Percentiles rank a stretch among this genome's conserved stretches.
Evolutionary conservation across 306 rosid species (phyloP).

Genomic region (Gleditsia sinensis): DNA sequence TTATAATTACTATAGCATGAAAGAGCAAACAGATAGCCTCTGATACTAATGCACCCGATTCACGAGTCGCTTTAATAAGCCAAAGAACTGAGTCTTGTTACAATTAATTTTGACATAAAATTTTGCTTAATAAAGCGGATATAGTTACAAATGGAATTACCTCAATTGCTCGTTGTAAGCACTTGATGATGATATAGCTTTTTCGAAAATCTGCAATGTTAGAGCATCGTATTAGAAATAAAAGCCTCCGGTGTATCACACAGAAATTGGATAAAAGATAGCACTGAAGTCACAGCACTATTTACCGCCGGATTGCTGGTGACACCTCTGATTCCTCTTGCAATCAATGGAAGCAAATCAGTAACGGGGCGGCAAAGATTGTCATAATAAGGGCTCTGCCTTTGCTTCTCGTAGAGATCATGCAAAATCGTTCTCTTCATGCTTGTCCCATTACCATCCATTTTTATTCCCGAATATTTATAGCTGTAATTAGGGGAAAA

Average conservation of each 20-base stretch:
- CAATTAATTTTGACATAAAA: too few relatives aligned
- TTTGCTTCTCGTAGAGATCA: slow-evolving; percentile 74
- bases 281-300: background rate
- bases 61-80: background rate
- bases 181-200: slow-evolving; percentile 75
- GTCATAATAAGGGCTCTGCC: slow-evolving; percentile 91
- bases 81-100: background rate
- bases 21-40: background rate
- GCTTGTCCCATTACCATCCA: slow-evolving; percentile 45
- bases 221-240: background rate
- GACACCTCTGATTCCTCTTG: slow-evolving; percentile 76
- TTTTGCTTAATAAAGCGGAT: background rate
- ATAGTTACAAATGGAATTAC: slow-evolving; percentile 38
- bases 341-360: slow-evolving; percentile 82
- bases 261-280: background rate
- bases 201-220: slow-evolving; percentile 79
- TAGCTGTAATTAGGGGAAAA: background rate
- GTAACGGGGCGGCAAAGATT: slow-evolving; percentile 86
- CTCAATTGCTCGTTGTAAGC: slow-evolving; percentile 81
- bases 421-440: slow-evolving; percentile 60
- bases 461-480: slow-evolving; percentile 8
- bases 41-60: background rate
- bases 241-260: background rate
- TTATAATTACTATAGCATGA: background rate
- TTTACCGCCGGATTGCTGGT: slow-evolving; percentile 90